Conservation (phyloP, 176 grass and related monocot genomes). For the Rhynchospora pubera region DNA sequence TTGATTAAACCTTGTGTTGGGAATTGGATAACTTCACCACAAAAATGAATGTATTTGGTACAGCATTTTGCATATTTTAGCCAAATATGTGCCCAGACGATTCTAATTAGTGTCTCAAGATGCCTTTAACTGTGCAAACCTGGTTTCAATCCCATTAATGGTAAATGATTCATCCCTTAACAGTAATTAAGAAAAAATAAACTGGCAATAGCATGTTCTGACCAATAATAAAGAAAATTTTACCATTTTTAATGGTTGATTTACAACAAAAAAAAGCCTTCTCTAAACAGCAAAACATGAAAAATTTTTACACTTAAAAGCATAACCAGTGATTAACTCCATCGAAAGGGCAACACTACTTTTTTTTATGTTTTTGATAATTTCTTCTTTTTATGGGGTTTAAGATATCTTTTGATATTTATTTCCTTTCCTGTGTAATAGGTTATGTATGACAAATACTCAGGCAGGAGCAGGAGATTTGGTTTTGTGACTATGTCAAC, state of each 20-base stretch:
- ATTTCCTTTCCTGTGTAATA: slow-evolving; percentile 12
- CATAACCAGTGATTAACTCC: not conserved
- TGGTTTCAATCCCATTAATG: not conserved
- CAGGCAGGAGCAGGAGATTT: slow-evolving; percentile 75
- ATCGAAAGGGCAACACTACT: not conserved
- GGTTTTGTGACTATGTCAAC: slow-evolving; percentile 91
- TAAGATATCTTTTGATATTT: not conserved
- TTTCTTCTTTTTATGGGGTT: not conserved
- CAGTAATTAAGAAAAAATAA: too few relatives aligned
- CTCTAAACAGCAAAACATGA: not conserved
- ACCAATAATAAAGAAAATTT: not conserved
- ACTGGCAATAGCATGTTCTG: too few relatives aligned
- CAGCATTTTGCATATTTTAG: not conserved
- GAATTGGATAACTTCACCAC: not conserved
- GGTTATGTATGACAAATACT: slow-evolving; percentile 99
- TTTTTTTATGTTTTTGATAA: not conserved
- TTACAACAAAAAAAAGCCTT: not conserved
- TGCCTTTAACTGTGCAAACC: not conserved
- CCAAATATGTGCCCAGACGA: not conserved
- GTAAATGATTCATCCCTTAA: too few relatives aligned
- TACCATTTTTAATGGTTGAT: not conserved
- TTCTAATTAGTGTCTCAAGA: not conserved
- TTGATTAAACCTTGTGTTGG: not conserved
- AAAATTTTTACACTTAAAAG: not conserved
- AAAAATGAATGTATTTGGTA: not conserved